phyloP scores from a whole-genome alignment of 331 rosid genomes.

The Prunus yedoensis region DNA sequence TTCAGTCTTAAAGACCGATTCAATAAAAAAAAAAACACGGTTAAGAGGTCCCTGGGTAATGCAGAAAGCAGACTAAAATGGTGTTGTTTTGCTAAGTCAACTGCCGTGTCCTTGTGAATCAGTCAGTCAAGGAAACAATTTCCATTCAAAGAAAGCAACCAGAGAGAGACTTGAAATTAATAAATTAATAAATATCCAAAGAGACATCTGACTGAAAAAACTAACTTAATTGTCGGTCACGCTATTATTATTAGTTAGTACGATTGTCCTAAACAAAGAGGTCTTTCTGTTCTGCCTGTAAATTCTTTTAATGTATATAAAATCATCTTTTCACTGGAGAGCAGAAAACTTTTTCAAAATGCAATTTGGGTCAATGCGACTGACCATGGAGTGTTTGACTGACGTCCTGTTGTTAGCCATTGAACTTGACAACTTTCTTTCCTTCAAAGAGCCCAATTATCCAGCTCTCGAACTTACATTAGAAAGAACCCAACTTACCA shows the following conservation, averaged over 20 bases:
- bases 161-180: too few species aligned
- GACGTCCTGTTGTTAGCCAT: neutral
- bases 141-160: conserved; percentile 10
- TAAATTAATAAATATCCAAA: neutral
- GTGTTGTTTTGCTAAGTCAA: conserved; percentile 27
- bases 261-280: neutral
- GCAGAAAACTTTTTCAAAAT: neutral
- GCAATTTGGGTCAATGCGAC: neutral
- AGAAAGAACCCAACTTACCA: too few species aligned
- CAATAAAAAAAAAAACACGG: neutral
- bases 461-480: neutral
- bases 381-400: neutral
- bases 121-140: conserved; percentile 3
- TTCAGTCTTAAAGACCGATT: conserved; percentile 20
- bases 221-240: neutral
- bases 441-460: neutral
- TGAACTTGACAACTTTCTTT: neutral
- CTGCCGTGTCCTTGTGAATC: conserved; percentile 17
- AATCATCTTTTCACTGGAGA: neutral
- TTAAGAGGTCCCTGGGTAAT: conserved; percentile 5
- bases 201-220: neutral
- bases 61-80: neutral
- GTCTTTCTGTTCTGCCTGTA: neutral
- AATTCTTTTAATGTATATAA: neutral
- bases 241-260: neutral